A percentile compares a stretch with the other conserved stretches of the same genome.
Conservation (phyloP, 768 basidiomycete species). For the Psilocybe cyanescens region DNA sequence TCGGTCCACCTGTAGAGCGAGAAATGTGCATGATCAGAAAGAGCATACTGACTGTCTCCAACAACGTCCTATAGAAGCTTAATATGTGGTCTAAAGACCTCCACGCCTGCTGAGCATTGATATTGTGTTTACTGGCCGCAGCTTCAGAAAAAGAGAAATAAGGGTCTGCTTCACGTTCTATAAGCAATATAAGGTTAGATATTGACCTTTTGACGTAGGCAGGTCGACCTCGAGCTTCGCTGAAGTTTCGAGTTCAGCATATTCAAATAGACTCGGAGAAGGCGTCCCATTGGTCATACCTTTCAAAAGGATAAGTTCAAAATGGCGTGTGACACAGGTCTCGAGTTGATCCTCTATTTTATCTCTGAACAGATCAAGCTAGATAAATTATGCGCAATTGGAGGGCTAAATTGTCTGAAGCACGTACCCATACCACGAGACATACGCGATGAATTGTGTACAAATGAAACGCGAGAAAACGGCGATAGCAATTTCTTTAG, state of each 20-base stretch:
- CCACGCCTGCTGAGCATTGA: constrained; percentile 27
- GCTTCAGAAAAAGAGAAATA: constrained; percentile 16
- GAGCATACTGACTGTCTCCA: constrained; percentile 31
- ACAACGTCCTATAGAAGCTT: constrained; percentile 19
- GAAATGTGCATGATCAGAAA: constrained; percentile 34
- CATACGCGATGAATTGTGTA: background rate
- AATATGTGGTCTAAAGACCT: constrained; percentile 28
- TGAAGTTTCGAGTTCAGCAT: background rate
- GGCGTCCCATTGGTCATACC: background rate
- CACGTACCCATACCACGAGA: constrained; percentile 8
- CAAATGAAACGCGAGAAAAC: background rate
- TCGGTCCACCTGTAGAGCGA: constrained; percentile 32
- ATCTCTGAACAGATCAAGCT: background rate
- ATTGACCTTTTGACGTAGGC: constrained; percentile 6
- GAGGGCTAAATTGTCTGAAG: too few relatives aligned
- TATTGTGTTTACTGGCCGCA: constrained; percentile 17
- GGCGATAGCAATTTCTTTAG: background rate
- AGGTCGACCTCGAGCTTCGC: constrained; percentile 7
- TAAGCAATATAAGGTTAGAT: too few relatives aligned
- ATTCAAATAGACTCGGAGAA: too few relatives aligned
- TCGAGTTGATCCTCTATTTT: constrained; percentile 3
- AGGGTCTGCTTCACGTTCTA: background rate
- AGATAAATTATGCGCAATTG: background rate
- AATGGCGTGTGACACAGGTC: constrained; percentile 8
- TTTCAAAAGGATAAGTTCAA: constrained; percentile 5